Evolutionary conservation across 768 basidiomycete genomes (phyloP), one percentile per base, ranked within the genome.

Genomic region (Cystofilobasidium bisporidii): DNA sequence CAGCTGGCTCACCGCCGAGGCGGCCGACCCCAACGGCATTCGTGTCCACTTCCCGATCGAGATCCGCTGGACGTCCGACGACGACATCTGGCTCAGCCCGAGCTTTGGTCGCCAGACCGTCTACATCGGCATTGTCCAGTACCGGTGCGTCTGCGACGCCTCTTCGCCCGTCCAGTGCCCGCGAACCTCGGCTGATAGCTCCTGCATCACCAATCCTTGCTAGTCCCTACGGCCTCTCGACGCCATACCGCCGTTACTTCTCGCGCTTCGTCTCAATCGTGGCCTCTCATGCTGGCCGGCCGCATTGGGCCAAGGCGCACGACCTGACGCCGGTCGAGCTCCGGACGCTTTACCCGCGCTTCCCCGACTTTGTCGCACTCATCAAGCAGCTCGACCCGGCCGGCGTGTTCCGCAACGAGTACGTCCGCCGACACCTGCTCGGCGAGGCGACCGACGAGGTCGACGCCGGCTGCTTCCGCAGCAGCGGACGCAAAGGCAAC

Each of bases 41-140:
- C 83, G 89, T 36, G 87, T 89, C 2, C 92, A 98, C 75, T 96
- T 91, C 75, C 88, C 90, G 0, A 82, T 99, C 72, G 96, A 98
- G 79, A 84, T 99, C 63, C 84, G 96, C 14, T 92, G 89, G 76
- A 87, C 90, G 53, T 84, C 85, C 18, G 80, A 81, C 28, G 96
- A 98, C 77, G 89, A 96, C 74, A 88, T 96, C 62, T 97, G 90
- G 90, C 81, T 99, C 38, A 91, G 88, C 75, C 96, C 96, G 2
- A 87, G 87, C 73, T 84, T 84, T 74, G 86, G 86, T 62, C 82
- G 84, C 65, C 80, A 79, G 75, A 92, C 88, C 11, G 88, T 86
- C 72, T 99, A 92, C 88, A 89, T 99, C 69, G 96, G 96, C n/a
- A 85, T 98, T 62, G 84, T 96, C n/a, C 90, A 93, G 74, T 99